Conservation (phyloP, 2,329 filamentous ascomycete species). For the Coniochaeta ligniaria region DNA sequence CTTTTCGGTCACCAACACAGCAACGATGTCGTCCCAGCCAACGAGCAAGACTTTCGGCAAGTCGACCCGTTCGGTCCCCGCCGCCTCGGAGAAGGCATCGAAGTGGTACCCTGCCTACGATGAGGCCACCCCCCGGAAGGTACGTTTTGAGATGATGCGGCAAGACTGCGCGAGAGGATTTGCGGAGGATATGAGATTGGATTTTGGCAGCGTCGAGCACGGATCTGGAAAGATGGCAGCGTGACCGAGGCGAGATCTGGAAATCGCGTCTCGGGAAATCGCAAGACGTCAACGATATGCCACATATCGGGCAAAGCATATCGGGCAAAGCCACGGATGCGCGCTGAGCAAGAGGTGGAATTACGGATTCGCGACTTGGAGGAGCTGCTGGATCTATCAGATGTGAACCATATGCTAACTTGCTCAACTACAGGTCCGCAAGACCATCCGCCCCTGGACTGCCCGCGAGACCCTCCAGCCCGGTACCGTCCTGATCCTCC, state of each 20-base stretch:
- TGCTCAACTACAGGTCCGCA: constrained; percentile 66
- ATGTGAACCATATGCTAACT: constrained; percentile 17
- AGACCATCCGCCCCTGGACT: constrained; percentile 81
- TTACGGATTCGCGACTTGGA: background rate
- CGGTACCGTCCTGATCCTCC: constrained; percentile 95
- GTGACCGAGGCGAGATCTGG: background rate
- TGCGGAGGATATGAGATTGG: background rate
- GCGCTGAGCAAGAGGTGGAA: background rate
- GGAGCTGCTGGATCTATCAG: background rate
- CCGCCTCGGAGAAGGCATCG: constrained; percentile 83
- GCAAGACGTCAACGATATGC: too few species aligned
- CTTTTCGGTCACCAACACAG: constrained; percentile 5
- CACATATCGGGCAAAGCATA: background rate
- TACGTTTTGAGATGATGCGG: constrained; percentile 47
- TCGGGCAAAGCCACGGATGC: background rate
- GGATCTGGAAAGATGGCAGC: background rate
- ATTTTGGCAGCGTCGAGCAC: background rate
- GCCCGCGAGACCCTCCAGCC: constrained; percentile 85
- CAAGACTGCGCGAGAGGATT: constrained; percentile 11
- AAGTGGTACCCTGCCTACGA: constrained; percentile 99
- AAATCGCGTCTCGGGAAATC: background rate
- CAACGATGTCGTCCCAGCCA: constrained; percentile 57
- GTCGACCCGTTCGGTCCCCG: constrained; percentile 86
- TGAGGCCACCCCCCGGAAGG: constrained; percentile 84
- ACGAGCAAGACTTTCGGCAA: constrained; percentile 96